Conservation (phyloP, 176 grass and related monocot genomes). For the Phragmites australis region DNA sequence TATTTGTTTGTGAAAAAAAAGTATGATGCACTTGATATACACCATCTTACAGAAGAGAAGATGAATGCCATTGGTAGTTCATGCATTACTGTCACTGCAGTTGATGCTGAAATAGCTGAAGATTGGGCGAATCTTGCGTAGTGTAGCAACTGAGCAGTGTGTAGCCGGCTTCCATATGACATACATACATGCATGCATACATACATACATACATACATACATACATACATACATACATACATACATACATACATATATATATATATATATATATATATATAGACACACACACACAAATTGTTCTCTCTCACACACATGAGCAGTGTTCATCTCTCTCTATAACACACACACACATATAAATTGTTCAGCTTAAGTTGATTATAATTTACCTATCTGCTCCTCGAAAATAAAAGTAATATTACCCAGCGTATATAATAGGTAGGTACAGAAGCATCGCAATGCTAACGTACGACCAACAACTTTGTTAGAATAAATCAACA, state of each 20-base stretch:
- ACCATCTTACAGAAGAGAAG: neutral
- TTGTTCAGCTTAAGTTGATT: neutral
- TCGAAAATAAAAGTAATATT: neutral
- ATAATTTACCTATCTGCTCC: neutral
- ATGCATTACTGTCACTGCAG: conserved; percentile 25
- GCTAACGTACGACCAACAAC: neutral
- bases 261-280: too few relatives aligned
- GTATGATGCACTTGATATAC: neutral
- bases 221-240: too few relatives aligned
- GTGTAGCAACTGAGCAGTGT: neutral
- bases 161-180: neutral
- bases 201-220: too few relatives aligned
- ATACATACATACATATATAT: too few relatives aligned
- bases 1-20: neutral
- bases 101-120: neutral
- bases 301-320: too few relatives aligned
- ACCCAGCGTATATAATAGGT: neutral
- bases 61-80: conserved; percentile 15
- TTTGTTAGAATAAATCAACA: neutral
- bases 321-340: too few relatives aligned
- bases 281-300: too few relatives aligned
- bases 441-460: neutral
- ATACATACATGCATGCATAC: neutral
- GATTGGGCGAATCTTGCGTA: neutral
- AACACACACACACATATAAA: too few relatives aligned